These are phyloP conservation scores for Parascedosporium putredinis DNA, from an alignment of 2,329 filamentous ascomycete genomes.

Conservation along the genomic window DNA sequence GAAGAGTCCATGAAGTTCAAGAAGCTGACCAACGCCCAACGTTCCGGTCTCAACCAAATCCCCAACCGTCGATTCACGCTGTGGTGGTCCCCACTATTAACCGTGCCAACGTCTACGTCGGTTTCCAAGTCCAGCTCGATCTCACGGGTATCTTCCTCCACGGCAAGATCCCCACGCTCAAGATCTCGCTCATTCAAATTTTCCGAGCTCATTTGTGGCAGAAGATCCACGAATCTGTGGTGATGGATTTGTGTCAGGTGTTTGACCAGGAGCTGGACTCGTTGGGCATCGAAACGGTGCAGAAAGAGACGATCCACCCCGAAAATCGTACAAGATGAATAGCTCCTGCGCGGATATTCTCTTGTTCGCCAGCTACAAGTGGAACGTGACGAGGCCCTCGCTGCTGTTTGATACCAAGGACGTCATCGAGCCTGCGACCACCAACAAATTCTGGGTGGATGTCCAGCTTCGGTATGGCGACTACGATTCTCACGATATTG, in stretches of 20 bases:
- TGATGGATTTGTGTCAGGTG: conserved; percentile 98
- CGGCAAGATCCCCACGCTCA: conserved; percentile 95
- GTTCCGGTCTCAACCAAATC: conserved; percentile 95
- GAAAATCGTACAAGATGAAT: conserved; percentile 99
- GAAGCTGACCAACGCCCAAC: conserved; percentile 93
- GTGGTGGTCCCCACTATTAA: conserved; percentile 97
- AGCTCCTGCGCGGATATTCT: conserved; percentile 96
- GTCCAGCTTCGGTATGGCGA: conserved; percentile 94
- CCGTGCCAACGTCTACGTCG: conserved; percentile 93
- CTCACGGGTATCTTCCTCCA: conserved; percentile 97
- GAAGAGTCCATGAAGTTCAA: conserved; percentile 86
- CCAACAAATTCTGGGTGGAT: conserved; percentile 99
- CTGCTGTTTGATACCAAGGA: conserved; percentile 95
- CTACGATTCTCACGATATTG: conserved; percentile 98
- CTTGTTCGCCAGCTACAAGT: conserved; percentile 94
- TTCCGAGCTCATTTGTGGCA: conserved; percentile 99
- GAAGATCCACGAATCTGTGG: conserved; percentile 97
- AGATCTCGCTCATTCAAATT: conserved; percentile 97
- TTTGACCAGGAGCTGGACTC: conserved; percentile 97
- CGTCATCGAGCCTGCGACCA: conserved; percentile 82
- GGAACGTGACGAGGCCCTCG: conserved; percentile 92
- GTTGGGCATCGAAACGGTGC: conserved; percentile 90
- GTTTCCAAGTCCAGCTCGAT: conserved; percentile 98
- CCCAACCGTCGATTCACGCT: conserved; percentile 96
- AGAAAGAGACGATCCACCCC: conserved; percentile 97